A percentile compares a stretch with the other conserved stretches of the same genome.
Conservation (phyloP, 148 eudicot genomes). For the Chenopodium formosanum region DNA sequence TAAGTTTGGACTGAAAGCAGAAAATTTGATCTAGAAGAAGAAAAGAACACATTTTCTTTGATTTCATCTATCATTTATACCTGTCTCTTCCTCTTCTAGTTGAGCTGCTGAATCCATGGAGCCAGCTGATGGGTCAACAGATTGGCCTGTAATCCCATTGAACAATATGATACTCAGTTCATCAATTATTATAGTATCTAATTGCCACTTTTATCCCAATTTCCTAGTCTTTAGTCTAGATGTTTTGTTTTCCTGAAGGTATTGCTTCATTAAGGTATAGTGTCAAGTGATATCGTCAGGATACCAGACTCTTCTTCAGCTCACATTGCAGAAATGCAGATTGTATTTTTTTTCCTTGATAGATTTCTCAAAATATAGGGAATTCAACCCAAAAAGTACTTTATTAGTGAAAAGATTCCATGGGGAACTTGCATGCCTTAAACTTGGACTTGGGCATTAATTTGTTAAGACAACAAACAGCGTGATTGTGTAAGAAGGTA, state of each 20-base stretch:
- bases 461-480: neutral
- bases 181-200: neutral
- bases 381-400: neutral
- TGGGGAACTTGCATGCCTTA: neutral
- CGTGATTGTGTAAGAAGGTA: neutral
- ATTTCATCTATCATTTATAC: constrained; percentile 26
- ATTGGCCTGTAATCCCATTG: constrained; percentile 23
- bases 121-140: constrained; percentile 17
- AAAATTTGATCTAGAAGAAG: neutral
- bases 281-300: neutral
- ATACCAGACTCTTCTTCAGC: neutral
- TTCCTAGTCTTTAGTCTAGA: neutral
- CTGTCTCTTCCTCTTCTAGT: constrained; percentile 17
- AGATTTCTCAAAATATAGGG: neutral
- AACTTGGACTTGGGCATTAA: neutral
- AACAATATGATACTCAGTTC: constrained; percentile 3
- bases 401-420: too few relatives aligned
- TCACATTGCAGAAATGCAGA: neutral
- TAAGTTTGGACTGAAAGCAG: neutral
- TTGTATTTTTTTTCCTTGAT: neutral
- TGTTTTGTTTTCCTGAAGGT: neutral
- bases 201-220: neutral
- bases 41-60: neutral
- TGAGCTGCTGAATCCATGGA: constrained; percentile 18
- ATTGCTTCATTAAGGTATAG: neutral